Base-by-base conservation (phyloP, 1,139 yeast genomes). In the Barnettozyma hawaiiensis region DNA sequence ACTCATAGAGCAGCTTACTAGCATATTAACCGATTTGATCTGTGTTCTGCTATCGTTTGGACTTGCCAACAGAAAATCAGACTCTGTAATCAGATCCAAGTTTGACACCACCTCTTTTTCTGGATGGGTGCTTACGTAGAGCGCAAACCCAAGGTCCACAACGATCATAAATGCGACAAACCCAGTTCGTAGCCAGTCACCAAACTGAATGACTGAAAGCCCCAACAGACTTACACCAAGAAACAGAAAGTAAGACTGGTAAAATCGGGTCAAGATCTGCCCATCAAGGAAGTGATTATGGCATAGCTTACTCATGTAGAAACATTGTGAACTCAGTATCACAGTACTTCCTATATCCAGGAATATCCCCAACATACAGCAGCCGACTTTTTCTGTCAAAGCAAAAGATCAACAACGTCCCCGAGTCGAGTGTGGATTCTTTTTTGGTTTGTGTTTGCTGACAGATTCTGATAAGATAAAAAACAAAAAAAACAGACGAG, bases 241-340 rank as follows among this genome's bases (percentile, higher is more conserved):
- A 9, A 37, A 11, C 7, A 41, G 11, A 24, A 45, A 44, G 16
- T 38, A 45, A 10, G 34, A 16, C 11, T 27, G 35, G 20, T 46
- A 46, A 8, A 46, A 38, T 10, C n/a, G 35, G 7, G 39, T 36
- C n/a, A 41, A 28, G 2, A 14, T 19, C 1, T 7, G 8, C 1
- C 47, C 43, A 31, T 46, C 46, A 3, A 46, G 37, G 31, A 38
- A 43, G 7, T 41, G 39, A 22, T 46, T 39, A 12, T 36, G 35
- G 11, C 35, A 39, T 3, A 46, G 34, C 5, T 32, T 37, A 5
- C 38, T 14, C 36, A 46, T 41, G 19, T 46, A 42, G 10, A 33
- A 41, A n/a, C 43, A 33, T 32, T 46, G 48, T 4, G 27, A 14
- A 1, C 36, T 11, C 2, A 37, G 10, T 1, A 32, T 12, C 2